A percentile compares a stretch with the other conserved stretches of the same genome.
phyloP scores from a whole-genome alignment of 1,284 basidiomycete genomes.

The Pseudozyma thailandica region DNA sequence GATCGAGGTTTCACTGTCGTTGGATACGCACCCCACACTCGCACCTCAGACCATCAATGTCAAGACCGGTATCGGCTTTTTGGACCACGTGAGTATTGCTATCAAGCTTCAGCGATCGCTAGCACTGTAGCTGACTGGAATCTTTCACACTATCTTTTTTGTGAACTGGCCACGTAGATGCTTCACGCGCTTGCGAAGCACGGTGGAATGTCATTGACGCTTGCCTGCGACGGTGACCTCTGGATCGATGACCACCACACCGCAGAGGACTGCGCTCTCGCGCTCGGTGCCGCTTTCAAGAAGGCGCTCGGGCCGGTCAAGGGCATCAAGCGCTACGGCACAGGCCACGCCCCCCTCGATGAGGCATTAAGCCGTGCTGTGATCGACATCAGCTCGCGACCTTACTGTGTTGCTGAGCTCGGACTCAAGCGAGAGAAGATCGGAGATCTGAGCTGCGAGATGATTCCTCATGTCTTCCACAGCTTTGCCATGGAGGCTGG shows the following conservation, averaged over 20 bases:
- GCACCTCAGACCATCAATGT: slow-evolving; percentile 82
- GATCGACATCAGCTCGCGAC: slow-evolving; percentile 96
- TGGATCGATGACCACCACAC: slow-evolving; percentile 99
- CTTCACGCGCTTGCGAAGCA: slow-evolving; percentile 68
- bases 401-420: slow-evolving; percentile 92
- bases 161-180: slow-evolving; percentile 49
- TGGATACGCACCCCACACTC: slow-evolving; percentile 81
- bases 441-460: slow-evolving; percentile 85
- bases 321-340: slow-evolving; percentile 95
- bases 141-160: not conserved
- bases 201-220: slow-evolving; percentile 75
- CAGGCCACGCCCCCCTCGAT: slow-evolving; percentile 94
- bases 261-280: slow-evolving; percentile 92
- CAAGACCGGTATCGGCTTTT: slow-evolving; percentile 94
- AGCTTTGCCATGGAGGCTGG: slow-evolving; percentile 91
- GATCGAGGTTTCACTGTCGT: slow-evolving; percentile 82
- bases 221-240: slow-evolving; percentile 93
- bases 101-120: not conserved
- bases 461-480: slow-evolving; percentile 95
- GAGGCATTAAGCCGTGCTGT: slow-evolving; percentile 90
- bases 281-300: slow-evolving; percentile 93
- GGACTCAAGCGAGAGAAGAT: slow-evolving; percentile 87
- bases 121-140: not conserved
- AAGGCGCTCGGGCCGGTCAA: slow-evolving; percentile 91
- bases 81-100: slow-evolving; percentile 85